Evolutionary conservation across 2,329 filamentous ascomycete species (phyloP).

Genomic region (Hypomyces rosellus): DNA sequence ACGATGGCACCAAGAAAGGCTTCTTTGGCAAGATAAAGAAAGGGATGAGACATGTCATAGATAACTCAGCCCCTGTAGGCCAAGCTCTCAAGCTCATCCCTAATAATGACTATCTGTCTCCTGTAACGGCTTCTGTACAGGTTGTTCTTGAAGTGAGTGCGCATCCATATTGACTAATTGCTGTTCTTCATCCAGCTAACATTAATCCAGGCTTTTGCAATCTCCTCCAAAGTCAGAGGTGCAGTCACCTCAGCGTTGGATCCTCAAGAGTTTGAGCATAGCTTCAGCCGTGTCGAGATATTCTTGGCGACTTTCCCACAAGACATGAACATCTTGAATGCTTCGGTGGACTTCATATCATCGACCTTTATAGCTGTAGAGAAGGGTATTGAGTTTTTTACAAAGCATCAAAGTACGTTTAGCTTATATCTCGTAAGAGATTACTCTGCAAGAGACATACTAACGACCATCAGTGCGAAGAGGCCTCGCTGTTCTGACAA

Average conservation of each 20-base stretch:
- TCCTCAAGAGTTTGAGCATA: neutral
- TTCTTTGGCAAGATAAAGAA: conserved; percentile 3
- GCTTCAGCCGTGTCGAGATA: conserved; percentile 3
- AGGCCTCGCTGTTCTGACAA: too few species aligned
- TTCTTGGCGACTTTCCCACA: conserved; percentile 5
- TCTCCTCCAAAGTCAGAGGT: conserved; percentile 1
- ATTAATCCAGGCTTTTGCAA: neutral
- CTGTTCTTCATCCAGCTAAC: too few species aligned
- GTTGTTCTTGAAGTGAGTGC: conserved; percentile 3
- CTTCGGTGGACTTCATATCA: neutral
- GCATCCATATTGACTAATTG: too few species aligned
- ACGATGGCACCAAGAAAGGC: conserved; percentile 2
- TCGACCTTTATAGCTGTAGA: conserved; percentile 3
- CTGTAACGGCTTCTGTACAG: conserved; percentile 1
- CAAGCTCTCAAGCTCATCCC: conserved; percentile 1
- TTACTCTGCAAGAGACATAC: too few species aligned
- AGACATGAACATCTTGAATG: neutral
- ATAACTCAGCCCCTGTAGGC: neutral
- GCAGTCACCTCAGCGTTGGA: neutral
- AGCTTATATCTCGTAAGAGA: neutral
- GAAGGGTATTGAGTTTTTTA: conserved; percentile 5
- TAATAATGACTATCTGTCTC: conserved; percentile 3
- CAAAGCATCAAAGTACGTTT: conserved; percentile 2
- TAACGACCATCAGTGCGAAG: too few species aligned
- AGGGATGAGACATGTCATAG: neutral